Evolutionary conservation across 2,329 filamentous ascomycete genomes (phyloP).

Genomic region (Atkinsonella texensis): DNA sequence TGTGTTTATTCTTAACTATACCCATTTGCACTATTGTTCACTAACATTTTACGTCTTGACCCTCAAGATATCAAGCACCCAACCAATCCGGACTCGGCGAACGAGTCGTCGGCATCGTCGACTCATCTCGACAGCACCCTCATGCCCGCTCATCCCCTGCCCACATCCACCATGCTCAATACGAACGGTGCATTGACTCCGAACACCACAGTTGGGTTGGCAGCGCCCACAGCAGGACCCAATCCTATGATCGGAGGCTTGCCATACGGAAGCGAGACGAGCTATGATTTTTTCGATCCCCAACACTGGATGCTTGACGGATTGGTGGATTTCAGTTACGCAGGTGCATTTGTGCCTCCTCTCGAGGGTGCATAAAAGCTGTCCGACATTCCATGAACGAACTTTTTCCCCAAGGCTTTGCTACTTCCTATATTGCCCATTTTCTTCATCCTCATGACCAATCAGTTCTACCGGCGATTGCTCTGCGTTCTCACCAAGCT

Average conservation of each 20-base stretch:
- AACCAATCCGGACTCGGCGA: slow-evolving; percentile 70
- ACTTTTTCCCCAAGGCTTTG: neutral
- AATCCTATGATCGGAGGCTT: slow-evolving; percentile 36
- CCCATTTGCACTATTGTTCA: neutral
- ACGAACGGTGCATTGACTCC: slow-evolving; percentile 42
- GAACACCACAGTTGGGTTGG: slow-evolving; percentile 30
- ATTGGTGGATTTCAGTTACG: slow-evolving; percentile 67
- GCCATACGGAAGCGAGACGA: slow-evolving; percentile 51
- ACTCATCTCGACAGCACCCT: slow-evolving; percentile 52
- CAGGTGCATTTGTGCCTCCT: slow-evolving; percentile 35
- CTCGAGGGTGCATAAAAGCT: slow-evolving; percentile 37
- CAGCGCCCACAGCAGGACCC: slow-evolving; percentile 24
- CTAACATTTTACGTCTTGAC: slow-evolving; percentile 2
- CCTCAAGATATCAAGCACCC: slow-evolving; percentile 65
- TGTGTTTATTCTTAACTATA: slow-evolving; percentile 29
- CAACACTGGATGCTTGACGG: slow-evolving; percentile 91
- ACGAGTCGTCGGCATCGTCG: slow-evolving; percentile 59
- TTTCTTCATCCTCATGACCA: neutral
- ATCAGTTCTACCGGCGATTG: too few species aligned
- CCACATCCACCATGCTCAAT: slow-evolving; percentile 33
- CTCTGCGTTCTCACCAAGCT: too few species aligned
- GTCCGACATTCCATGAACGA: too few species aligned
- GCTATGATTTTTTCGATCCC: slow-evolving; percentile 83
- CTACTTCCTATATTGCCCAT: neutral
- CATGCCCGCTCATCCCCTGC: slow-evolving; percentile 27